Evolutionary conservation across 2,329 filamentous ascomycete genomes (phyloP), one percentile per base, ranked within the genome.

Genomic region (Zasmidium angulare): DNA sequence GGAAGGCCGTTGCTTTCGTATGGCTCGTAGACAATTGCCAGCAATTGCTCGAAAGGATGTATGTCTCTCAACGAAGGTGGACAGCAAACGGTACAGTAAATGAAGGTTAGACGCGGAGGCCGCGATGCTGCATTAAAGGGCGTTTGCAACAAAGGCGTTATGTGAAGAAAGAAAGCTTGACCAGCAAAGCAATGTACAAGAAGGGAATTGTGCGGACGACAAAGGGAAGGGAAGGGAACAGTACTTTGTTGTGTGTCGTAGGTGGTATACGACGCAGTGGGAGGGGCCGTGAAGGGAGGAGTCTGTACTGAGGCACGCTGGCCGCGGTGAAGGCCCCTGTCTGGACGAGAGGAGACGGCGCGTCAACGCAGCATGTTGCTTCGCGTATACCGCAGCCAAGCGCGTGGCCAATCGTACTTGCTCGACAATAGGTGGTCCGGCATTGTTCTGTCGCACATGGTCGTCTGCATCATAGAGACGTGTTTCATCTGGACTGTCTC

Each of bases 131-230:
- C 40, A 24, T 55, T 48, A 31, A 46, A 31, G 23, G 14, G 11
- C 36, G 46, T 17, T 4, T n/a, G 23, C n/a, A 17, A 55, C 53
- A 55, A 48, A 48, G 53, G 53, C 46, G 46, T 26, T 55, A 36
- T 55, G 19, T 29, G 53, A 55, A 55, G 40, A 55, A 55, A 55
- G 53, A 47, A 26, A 20, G 53, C 53, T 55, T 46, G 23, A 26
- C 53, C 53, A 48, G 53, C 53, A 55, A 55, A 55, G 53, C 53
- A 50, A 26, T 46, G 23, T n/a, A 55, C 23, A 31, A 55, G 53
- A 48, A 55, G 22, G 24, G 53, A 23, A 48, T 55, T 55, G 53
- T 55, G n/a, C 48, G n/a, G 14, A 48, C 3, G 40, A 11, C 26
- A 22, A 55, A 55, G 46, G 52, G 21, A 26, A 49, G 47, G 47